Conservation (phyloP, 768 basidiomycete species). For the Holtermannia corniformis region DNA sequence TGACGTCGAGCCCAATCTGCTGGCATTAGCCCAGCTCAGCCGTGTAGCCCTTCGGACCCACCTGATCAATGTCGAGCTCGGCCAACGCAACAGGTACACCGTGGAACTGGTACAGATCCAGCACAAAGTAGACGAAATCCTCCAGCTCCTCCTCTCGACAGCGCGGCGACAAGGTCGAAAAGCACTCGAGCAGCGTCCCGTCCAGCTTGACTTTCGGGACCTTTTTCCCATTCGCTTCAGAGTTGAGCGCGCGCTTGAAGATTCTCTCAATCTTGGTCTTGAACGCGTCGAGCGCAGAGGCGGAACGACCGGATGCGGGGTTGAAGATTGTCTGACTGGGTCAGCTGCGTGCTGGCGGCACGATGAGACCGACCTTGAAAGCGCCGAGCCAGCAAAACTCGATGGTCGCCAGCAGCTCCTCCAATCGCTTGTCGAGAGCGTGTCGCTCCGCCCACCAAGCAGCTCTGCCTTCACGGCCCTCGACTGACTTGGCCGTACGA, state of each 20-base stretch:
- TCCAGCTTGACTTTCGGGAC: conserved; percentile 47
- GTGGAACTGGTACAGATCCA: conserved; percentile 89
- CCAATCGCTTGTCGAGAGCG: conserved; percentile 65
- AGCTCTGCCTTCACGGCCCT: conserved; percentile 53
- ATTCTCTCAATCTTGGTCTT: conserved; percentile 62
- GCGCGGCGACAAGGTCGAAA: conserved; percentile 68
- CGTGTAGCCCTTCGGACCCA: conserved; percentile 37
- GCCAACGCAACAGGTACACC: conserved; percentile 79
- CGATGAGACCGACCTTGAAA: conserved; percentile 63
- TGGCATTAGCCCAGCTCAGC: background rate
- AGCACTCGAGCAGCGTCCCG: conserved; percentile 69
- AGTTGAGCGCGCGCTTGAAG: conserved; percentile 54
- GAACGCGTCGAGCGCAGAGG: conserved; percentile 50
- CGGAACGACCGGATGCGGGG: conserved; percentile 42
- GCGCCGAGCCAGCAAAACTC: conserved; percentile 96
- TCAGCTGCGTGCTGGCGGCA: background rate
- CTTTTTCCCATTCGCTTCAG: conserved; percentile 53
- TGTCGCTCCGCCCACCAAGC: conserved; percentile 80
- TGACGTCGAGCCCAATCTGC: conserved; percentile 63
- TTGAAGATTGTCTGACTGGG: conserved; percentile 34
- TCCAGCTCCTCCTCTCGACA: conserved; percentile 90
- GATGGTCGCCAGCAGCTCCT: conserved; percentile 66
- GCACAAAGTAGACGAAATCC: conserved; percentile 83
- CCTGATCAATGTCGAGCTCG: conserved; percentile 83
- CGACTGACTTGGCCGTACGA: conserved; percentile 60